A percentile compares a stretch with the other conserved stretches of the same genome.
phyloP scores from a whole-genome alignment of 306 rosid genomes.

The Inga leiocalycina region DNA sequence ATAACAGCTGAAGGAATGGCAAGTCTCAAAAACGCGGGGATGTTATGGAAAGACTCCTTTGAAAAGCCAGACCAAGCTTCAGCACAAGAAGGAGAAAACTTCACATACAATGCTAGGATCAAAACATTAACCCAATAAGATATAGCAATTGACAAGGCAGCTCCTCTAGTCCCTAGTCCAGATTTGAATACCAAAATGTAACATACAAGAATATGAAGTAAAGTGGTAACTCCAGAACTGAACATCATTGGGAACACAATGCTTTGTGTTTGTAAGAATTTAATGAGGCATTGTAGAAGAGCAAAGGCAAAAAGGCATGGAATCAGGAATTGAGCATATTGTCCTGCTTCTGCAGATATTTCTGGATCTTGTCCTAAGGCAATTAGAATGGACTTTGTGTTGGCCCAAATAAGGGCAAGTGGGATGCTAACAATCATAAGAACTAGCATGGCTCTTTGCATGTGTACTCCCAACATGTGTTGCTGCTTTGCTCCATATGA shows the following conservation, averaged over 20 bases:
- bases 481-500: background rate
- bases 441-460: background rate
- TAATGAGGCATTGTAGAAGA: background rate
- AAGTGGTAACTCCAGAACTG: background rate
- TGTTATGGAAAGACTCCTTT: background rate
- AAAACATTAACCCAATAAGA: slow-evolving; percentile 1
- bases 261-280: background rate
- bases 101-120: background rate
- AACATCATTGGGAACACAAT: background rate
- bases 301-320: background rate
- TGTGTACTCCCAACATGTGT: background rate
- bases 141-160: background rate
- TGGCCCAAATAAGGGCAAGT: background rate
- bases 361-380: background rate
- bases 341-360: background rate
- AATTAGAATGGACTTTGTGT: background rate
- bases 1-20: background rate
- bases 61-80: background rate
- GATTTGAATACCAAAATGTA: background rate
- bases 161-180: background rate
- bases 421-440: background rate
- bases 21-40: background rate
- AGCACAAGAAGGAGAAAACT: background rate
- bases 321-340: background rate
- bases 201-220: background rate